Percentiles rank a stretch among this genome's conserved stretches.
Conservation (phyloP, 495 filamentous ascomycete species). For the Aspergillus leporis region DNA sequence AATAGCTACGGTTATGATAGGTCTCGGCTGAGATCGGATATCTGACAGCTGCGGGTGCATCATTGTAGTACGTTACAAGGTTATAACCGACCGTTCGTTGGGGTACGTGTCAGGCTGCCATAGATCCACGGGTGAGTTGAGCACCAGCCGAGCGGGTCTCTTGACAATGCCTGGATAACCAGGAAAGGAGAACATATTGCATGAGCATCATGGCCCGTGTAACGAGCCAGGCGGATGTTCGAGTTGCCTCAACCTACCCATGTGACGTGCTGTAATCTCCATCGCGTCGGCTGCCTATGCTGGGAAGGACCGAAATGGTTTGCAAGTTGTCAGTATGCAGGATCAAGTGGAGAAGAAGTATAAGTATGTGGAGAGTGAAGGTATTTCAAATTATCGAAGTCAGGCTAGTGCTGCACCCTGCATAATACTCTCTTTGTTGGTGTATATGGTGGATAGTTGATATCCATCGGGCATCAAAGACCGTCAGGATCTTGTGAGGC, state of each 20-base stretch:
- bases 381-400: not conserved
- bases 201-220: not conserved
- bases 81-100: not conserved
- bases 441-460: not conserved
- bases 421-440: not conserved
- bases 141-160: not conserved
- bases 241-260: not conserved
- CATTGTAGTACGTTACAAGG: not conserved
- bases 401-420: not conserved
- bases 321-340: not conserved
- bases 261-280: not conserved
- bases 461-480: not conserved
- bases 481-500: not conserved
- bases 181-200: not conserved
- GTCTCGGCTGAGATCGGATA: not conserved
- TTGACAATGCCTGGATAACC: not conserved
- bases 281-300: not conserved
- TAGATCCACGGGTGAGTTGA: not conserved
- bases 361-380: not conserved
- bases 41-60: not conserved
- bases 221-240: not conserved
- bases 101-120: not conserved
- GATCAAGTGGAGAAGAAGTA: not conserved
- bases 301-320: not conserved
- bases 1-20: not conserved